phyloP scores from a whole-genome alignment of 1,139 yeast species.

The Kurtzmaniella natalensis region DNA sequence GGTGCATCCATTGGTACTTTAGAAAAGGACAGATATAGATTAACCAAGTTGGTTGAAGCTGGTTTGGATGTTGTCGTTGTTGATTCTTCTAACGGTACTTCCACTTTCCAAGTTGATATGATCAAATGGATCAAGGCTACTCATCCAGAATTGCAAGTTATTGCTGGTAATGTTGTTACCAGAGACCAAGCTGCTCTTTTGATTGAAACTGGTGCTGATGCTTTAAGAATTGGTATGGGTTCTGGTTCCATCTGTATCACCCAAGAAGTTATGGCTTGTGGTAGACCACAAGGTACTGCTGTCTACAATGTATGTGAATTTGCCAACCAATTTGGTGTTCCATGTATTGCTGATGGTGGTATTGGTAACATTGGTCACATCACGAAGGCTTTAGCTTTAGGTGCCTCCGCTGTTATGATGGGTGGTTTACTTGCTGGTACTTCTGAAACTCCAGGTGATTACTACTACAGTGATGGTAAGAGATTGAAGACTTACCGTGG shows the following conservation, averaged over 20 bases:
- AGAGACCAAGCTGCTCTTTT: slow-evolving; percentile 98
- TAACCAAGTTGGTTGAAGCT: slow-evolving; percentile 81
- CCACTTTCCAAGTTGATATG: slow-evolving; percentile 91
- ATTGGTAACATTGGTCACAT: slow-evolving; percentile 98
- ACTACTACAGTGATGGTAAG: slow-evolving; percentile 96
- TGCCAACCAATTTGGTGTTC: slow-evolving; percentile 86
- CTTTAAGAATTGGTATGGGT: slow-evolving; percentile 99
- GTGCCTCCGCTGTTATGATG: slow-evolving; percentile 99
- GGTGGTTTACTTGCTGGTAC: slow-evolving; percentile 99
- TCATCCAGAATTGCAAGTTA: slow-evolving; percentile 76
- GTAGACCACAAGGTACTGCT: slow-evolving; percentile 99
- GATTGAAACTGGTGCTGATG: slow-evolving; percentile 97
- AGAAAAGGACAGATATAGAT: slow-evolving; percentile 82
- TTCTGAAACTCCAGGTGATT: slow-evolving; percentile 96
- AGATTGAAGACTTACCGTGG: slow-evolving; percentile 97
- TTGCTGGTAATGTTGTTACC: slow-evolving; percentile 98
- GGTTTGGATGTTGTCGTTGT: slow-evolving; percentile 95
- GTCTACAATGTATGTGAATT: slow-evolving; percentile 84
- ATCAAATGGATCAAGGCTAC: slow-evolving; percentile 83
- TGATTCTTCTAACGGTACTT: slow-evolving; percentile 98
- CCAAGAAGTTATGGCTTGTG: slow-evolving; percentile 99
- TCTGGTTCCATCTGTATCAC: slow-evolving; percentile 98
- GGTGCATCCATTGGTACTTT: slow-evolving; percentile 99
- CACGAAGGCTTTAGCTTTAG: slow-evolving; percentile 92
- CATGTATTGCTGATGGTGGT: slow-evolving; percentile 99